Evolutionary conservation across 768 basidiomycete genomes (phyloP), one percentile per base, ranked within the genome.

Genomic region (Roridomyces roridus): DNA sequence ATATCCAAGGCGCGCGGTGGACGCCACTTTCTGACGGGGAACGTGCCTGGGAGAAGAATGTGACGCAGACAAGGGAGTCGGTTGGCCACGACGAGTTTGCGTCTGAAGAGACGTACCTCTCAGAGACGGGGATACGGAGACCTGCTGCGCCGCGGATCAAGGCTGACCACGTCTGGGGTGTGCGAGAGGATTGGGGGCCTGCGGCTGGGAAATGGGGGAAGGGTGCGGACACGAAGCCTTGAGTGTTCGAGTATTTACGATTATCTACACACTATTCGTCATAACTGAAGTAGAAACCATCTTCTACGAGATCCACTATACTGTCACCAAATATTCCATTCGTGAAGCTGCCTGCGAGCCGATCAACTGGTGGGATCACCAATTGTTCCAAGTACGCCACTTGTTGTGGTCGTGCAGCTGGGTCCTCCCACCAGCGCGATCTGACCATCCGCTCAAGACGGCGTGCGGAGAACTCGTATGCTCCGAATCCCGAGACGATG

Each of bases 81-180:
- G 15, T 28, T 1, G 40, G 46, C 25, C 31, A 12, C 11, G 46
- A 57, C 42, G 67, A 70, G 44, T 70, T 67, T 45, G 65, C 66
- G 18, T 43, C 29, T 20, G 69, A 71, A 46, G 70, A 68, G 21
- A 63, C 60, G 12, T 59, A 61, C 52, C 57, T 48, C 24, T 36
- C 44, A 7, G 23, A 11, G 31, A 29, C 6, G 4, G 41, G 20
- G 28, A 42, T 24, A 7, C 34, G 59, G 21, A 62, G 70, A 18
- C 74, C 72, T 1, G 60, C 64, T 12, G 71, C 74, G 0, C 76
- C 75, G 11, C 68, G 66, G n/a, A 57, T 77, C 29, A 68, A 69
- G 39, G 62, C 67, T n/a, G 67, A 73, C 29, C 76, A 77, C 57
- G 53, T 74, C 12, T 77, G 74, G 74, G 76, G 74, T 29, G 68